Base-by-base conservation (phyloP, 495 filamentous ascomycete genomes). In the Lichenothelia convexa region DNA sequence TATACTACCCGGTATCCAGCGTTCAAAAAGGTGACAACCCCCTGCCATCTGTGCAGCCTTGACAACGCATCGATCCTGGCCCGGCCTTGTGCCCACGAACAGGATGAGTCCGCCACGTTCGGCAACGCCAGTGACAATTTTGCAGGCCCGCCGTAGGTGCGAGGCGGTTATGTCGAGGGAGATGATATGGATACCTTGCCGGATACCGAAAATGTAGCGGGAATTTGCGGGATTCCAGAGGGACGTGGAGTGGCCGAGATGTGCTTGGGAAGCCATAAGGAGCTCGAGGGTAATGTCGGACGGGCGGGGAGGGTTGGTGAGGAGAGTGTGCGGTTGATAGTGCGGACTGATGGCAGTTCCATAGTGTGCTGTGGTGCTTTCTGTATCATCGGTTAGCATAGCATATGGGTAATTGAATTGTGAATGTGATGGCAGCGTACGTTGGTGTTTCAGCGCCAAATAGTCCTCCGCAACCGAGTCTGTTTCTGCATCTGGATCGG, bases 161-260 rank as follows among this genome's bases (percentile, higher is more conserved):
- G 84, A 75, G 4, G 83, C 81, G 13, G 78, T 94, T 36, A 69
- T 59, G 50, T 95, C 89, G 2, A 94, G 73, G 7, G 73, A 78
- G 57, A 97, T 89, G 53, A 97, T 87, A 61, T 97, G 89, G 42
- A 93, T 78, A 32, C 78, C 82, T 37, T 85, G 71, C 15, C 87
- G 72, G 42, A 91, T 74, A 49, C 89, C 89, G 54, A 80, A 86
- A 56, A 97, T 95, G 60, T 95, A 95, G 26, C 82, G 75, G 34
- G 81, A 74, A 64, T 95, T 97, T 26, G 73, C 73, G 11, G 91
- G 87, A 61, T 95, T 91, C 89, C 89, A 97, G 38, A 85, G 71
- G 32, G 84, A 83, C 2, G 80, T 89, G 46, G 77, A 66, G 62
- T 95, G 89, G 40, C 89, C 89, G 50, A 95, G 71, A 62, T 97